These are phyloP conservation scores for Arthrobotrys megalospora DNA, from an alignment of 2,329 filamentous ascomycete species.

Conservation along the genomic window DNA sequence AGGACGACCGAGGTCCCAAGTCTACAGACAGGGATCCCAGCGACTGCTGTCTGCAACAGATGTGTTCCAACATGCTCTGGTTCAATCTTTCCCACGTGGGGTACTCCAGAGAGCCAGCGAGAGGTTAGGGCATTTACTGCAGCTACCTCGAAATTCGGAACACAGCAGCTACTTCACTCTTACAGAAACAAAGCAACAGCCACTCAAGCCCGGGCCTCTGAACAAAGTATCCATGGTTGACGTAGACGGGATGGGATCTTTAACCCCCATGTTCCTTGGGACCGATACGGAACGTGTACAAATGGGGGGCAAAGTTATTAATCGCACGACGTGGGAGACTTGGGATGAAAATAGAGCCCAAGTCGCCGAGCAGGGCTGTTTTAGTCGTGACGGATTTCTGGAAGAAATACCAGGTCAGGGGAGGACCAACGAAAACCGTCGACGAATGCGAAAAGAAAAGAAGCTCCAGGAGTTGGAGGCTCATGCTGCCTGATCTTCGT, in stretches of 20 bases:
- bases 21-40: slow-evolving; percentile 51
- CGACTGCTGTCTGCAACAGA: slow-evolving; percentile 39
- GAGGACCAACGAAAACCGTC: slow-evolving; percentile 47
- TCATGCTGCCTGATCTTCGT: slow-evolving; percentile 20
- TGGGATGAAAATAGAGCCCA: slow-evolving; percentile 43
- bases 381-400: slow-evolving; percentile 50
- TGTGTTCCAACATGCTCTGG: slow-evolving; percentile 51
- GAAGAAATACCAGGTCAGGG: slow-evolving; percentile 50
- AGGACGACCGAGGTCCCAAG: slow-evolving; percentile 17
- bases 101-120: slow-evolving; percentile 34
- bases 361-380: slow-evolving; percentile 47
- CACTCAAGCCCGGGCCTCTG: slow-evolving; percentile 6
- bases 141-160: slow-evolving; percentile 16
- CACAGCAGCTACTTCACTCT: slow-evolving; percentile 47
- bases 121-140: slow-evolving; percentile 35
- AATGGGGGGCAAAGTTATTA: slow-evolving; percentile 42
- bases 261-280: slow-evolving; percentile 37
- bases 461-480: slow-evolving; percentile 41
- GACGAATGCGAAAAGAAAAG: slow-evolving; percentile 47
- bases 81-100: slow-evolving; percentile 46
- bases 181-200: slow-evolving; percentile 37
- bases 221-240: slow-evolving; percentile 3
- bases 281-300: slow-evolving; percentile 35
- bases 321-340: slow-evolving; percentile 44
- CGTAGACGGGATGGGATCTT: slow-evolving; percentile 36